These are phyloP conservation scores for Alternaria metachromatica DNA, from an alignment of 2,329 filamentous ascomycete genomes.

Conservation along the genomic window DNA sequence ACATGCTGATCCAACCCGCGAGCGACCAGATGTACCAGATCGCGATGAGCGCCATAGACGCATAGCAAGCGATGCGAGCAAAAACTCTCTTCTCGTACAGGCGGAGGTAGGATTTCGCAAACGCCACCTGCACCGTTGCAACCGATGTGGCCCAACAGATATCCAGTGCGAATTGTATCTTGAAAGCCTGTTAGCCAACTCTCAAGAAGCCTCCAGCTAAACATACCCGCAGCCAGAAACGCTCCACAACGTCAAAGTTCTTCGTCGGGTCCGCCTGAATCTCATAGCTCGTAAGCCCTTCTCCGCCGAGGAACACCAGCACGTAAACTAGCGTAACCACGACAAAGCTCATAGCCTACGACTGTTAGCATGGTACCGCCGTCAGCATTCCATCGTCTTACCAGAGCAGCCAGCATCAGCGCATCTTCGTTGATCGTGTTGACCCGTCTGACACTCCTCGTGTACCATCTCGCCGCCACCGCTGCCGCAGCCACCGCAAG, in stretches of 20 bases:
- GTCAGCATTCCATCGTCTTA: constrained; percentile 6
- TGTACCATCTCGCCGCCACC: constrained; percentile 28
- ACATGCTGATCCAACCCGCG: constrained; percentile 23
- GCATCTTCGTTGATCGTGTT: constrained; percentile 25
- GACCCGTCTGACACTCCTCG: constrained; percentile 23
- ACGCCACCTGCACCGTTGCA: constrained; percentile 25
- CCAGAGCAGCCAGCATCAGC: constrained; percentile 24
- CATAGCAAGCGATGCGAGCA: constrained; percentile 13
- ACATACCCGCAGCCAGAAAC: constrained; percentile 21
- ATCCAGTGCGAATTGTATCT: constrained; percentile 30
- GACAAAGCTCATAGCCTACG: constrained; percentile 23
- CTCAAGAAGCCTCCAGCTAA: background rate
- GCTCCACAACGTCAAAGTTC: constrained; percentile 8
- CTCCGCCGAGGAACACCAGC: constrained; percentile 25
- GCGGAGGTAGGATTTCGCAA: constrained; percentile 26
- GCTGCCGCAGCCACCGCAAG: constrained; percentile 18
- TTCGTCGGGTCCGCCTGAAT: constrained; percentile 18
- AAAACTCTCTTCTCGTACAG: constrained; percentile 18
- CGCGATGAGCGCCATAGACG: constrained; percentile 15
- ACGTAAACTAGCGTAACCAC: constrained; percentile 25
- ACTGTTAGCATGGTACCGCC: constrained; percentile 3
- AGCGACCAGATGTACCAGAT: constrained; percentile 26
- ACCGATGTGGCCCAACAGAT: constrained; percentile 30
- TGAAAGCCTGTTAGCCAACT: constrained; percentile 1
- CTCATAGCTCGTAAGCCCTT: constrained; percentile 18